These are phyloP conservation scores for Alternaria gaisen DNA, from an alignment of 2,329 filamentous ascomycete genomes.

Conservation along the genomic window DNA sequence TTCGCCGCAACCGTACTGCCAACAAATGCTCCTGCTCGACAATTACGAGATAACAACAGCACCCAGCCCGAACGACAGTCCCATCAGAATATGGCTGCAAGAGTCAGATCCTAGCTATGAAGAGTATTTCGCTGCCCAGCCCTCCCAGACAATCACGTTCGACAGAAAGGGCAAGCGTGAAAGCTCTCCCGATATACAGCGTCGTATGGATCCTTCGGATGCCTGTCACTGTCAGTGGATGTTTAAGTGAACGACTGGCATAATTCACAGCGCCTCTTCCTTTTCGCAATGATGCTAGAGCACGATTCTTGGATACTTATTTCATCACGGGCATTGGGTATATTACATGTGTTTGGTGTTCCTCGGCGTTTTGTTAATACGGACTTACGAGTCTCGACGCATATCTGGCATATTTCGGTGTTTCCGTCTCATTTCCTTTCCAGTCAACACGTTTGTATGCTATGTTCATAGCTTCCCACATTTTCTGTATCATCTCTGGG, in stretches of 20 bases:
- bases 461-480: slow-evolving; percentile 4
- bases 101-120: slow-evolving; percentile 52
- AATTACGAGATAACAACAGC: slow-evolving; percentile 57
- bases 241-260: slow-evolving; percentile 40
- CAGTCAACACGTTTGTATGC: slow-evolving; percentile 14
- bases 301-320: slow-evolving; percentile 4
- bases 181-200: slow-evolving; percentile 14
- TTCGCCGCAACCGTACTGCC: slow-evolving; percentile 65
- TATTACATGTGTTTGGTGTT: slow-evolving; percentile 15
- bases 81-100: slow-evolving; percentile 51
- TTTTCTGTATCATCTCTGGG: slow-evolving; percentile 8
- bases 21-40: slow-evolving; percentile 68
- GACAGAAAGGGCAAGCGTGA: slow-evolving; percentile 25
- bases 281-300: slow-evolving; percentile 1
- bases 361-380: slow-evolving; percentile 9
- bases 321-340: slow-evolving; percentile 9
- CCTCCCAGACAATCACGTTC: slow-evolving; percentile 14
- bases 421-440: slow-evolving; percentile 13
- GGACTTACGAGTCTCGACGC: slow-evolving; percentile 17
- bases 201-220: slow-evolving; percentile 40
- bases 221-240: slow-evolving; percentile 53
- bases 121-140: slow-evolving; percentile 33
- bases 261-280: slow-evolving; percentile 2
- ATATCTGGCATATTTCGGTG: slow-evolving; percentile 21
- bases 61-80: slow-evolving; percentile 43